Base-by-base conservation (phyloP, 2,329 filamentous ascomycete species). In the Lasiodiplodia sp. region DNA sequence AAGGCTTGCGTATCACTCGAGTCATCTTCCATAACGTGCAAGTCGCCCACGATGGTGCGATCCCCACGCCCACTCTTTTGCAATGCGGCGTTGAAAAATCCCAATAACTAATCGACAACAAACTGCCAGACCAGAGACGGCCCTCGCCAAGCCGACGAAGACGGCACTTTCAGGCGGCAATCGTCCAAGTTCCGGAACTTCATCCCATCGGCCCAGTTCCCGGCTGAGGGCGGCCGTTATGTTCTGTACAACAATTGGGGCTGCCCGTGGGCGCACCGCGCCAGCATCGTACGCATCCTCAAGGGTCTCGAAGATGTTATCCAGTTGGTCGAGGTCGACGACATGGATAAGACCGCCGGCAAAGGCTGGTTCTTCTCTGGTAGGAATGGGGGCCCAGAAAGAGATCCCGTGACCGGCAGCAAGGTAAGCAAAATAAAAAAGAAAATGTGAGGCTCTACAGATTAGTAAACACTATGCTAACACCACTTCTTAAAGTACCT, bases 231-330 rank as follows among this genome's bases (percentile, higher is more conserved):
- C 51, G 40, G 31, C 23, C 85, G 88, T 16, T 90, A 90, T 78
- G 86, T 82, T 0, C 78, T 90, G 3, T 90, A 89, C 74, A 76
- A 89, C 44, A 86, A 86, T 34, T 84, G 83, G 4, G 85, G 84
- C 3, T 90, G 88, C 71, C 88, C 88, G 4, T 90, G 88, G 88
- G 87, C 87, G 49, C 84, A 86, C 70, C 81, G 84, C 21, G 72
- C 79, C 1, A 83, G 83, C 71, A 78, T 86, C 34, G 82, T 84
- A 4, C 80, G 82, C 47, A 76, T 72, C 12, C 77, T 86, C 16
- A 86, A 86, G 71, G 82, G 83, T 0, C 79, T 86, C 3, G 79
- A 85, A 65, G 75, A 80, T 56, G 76, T 85, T 55, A 81, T 86
- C 70, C 80, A 85, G 72, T 76, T 85, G 53, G 80, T 82, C 6